Conservation (phyloP, 495 filamentous ascomycete genomes). For the Xylaria intraflava region DNA sequence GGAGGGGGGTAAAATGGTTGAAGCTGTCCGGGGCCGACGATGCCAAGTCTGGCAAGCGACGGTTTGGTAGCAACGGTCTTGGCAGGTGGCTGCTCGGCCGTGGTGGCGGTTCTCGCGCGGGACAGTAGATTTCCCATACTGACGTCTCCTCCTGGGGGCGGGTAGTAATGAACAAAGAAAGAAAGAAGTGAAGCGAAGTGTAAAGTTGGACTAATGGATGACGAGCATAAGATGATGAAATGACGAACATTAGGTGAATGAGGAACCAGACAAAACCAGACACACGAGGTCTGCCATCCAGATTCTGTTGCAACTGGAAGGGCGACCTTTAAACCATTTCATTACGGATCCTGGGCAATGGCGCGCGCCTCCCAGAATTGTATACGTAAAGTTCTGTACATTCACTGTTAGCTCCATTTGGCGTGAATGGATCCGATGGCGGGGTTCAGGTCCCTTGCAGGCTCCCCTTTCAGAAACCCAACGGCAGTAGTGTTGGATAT, state of each 20-base stretch:
- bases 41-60: background rate
- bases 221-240: background rate
- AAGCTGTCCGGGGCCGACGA: background rate
- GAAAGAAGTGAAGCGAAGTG: background rate
- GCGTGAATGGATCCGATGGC: slow-evolving; percentile 1
- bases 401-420: background rate
- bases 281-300: background rate
- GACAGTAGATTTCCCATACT: background rate
- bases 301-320: slow-evolving; percentile 1
- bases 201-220: background rate
- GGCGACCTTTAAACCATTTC: slow-evolving; percentile 12
- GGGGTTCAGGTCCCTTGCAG: slow-evolving; percentile 4
- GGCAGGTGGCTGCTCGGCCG: slow-evolving; percentile 4
- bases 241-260: background rate
- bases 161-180: background rate
- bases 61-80: background rate
- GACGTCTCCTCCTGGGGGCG: background rate
- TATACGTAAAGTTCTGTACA: background rate
- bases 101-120: background rate
- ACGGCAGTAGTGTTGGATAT: background rate
- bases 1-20: background rate
- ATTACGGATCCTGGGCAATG: slow-evolving; percentile 2
- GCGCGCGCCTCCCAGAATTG: slow-evolving; percentile 2
- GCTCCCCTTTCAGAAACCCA: background rate
- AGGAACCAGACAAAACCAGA: background rate